Evolutionary conservation across 2,329 filamentous ascomycete genomes (phyloP), one percentile per base, ranked within the genome.

Genomic region (Fusarium cicatricum): DNA sequence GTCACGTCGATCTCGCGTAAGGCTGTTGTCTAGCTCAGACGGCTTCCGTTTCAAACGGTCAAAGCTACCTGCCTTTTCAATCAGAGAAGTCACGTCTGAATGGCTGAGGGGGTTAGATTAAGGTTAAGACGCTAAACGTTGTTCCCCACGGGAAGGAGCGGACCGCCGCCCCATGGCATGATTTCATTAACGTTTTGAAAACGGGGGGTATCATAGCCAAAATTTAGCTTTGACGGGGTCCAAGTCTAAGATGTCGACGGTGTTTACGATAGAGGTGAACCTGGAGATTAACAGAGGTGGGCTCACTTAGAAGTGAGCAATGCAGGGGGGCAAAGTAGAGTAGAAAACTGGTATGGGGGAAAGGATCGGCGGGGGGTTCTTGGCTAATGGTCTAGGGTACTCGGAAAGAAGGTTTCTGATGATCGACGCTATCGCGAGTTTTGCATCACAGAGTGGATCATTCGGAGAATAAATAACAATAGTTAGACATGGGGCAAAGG

Each of bases 51-150:
- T 26, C 2, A 26, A 26, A 26, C 23, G 23, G 2, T 26, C 6
- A 4, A 26, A 10, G 23, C 23, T 26, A 26, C 5, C 9, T 26
- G 9, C 23, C 23, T 3, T 26, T 26, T 26, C 6, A 26, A 26
- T 4, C 23, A 3, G 23, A 26, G 23, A 26, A 26, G 23, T 8
- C 9, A 26, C 23, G 23, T 26, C 23, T 26, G 23, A 26, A 21
- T 6, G 28, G 26, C n/a, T 15, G 23, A 19, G 15, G 21, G 15
- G 43, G 55, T 62, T 63, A n/a, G 55, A 52, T 63, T 63, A 63
- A 64, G 47, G 60, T 64, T 63, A 36, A 26, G n/a, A 50, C 60
- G 60, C 60, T 64, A 63, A 57, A 53, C 29, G 49, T 32, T 40
- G 33, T 29, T 41, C 23, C 38, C 38, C 23, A 17, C 38, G 37